Conservation (phyloP, 2,329 filamentous ascomycete species). For the Oidium heveae region DNA sequence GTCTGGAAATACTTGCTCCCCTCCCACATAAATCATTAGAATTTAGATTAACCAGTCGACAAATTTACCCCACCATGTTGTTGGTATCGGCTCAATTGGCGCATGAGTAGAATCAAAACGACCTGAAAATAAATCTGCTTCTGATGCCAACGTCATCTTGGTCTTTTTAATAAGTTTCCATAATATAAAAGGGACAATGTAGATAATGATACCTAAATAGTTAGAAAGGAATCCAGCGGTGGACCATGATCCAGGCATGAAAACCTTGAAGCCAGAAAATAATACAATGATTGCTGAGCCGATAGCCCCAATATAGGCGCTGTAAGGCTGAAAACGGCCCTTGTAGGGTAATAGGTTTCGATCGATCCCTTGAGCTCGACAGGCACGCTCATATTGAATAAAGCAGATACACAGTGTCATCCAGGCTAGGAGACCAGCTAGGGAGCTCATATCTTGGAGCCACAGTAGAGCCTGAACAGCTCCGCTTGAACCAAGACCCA, state of each 20-base stretch:
- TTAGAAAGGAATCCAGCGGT: neutral
- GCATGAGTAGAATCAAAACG: neutral
- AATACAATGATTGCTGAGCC: too few species aligned
- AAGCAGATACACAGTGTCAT: too few species aligned
- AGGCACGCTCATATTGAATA: too few species aligned
- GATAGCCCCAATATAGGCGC: too few species aligned
- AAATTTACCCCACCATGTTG: neutral
- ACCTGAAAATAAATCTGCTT: neutral
- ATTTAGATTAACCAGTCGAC: neutral
- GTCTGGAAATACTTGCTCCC: too few species aligned
- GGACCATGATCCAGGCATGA: neutral
- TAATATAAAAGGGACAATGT: neutral
- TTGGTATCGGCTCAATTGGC: neutral
- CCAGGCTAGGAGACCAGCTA: too few species aligned
- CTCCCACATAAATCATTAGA: too few species aligned
- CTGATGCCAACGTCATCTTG: neutral
- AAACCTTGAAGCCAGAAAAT: too few species aligned
- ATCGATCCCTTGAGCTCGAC: too few species aligned
- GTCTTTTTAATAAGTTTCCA: neutral
- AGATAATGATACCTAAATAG: neutral
- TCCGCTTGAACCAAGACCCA: too few species aligned
- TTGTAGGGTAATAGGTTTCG: too few species aligned
- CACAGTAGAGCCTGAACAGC: constrained; percentile 18
- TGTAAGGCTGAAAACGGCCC: too few species aligned
- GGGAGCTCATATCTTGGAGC: constrained; percentile 28